Percentiles rank a stretch among this genome's conserved stretches.
Conservation (phyloP, 768 basidiomycete species). For the Boletellus ananiceps region DNA sequence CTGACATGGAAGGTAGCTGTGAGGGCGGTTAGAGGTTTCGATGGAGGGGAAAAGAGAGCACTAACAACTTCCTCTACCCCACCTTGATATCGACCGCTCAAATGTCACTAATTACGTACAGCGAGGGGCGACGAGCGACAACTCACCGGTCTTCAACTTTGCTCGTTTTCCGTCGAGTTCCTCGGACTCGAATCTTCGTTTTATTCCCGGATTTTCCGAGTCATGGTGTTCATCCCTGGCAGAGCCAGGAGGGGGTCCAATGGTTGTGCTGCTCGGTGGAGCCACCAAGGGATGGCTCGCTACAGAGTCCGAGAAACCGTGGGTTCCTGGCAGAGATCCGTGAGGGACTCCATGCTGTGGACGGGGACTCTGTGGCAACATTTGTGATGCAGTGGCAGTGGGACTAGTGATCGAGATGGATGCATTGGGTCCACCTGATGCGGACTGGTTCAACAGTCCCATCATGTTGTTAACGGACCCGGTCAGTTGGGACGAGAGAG, state of each 20-base stretch:
- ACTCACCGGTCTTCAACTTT: slow-evolving; percentile 68
- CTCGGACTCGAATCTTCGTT: slow-evolving; percentile 66
- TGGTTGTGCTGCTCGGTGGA: slow-evolving; percentile 10
- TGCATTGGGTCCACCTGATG: slow-evolving; percentile 16
- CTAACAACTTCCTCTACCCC: slow-evolving; percentile 50
- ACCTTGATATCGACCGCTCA: slow-evolving; percentile 23
- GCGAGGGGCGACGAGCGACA: slow-evolving; percentile 20
- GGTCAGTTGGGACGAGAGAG: slow-evolving; percentile 18
- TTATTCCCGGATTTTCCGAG: slow-evolving; percentile 58
- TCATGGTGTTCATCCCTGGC: slow-evolving; percentile 39
- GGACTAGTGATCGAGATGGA: slow-evolving; percentile 24
- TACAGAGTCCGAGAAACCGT: slow-evolving; percentile 25
- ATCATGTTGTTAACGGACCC: slow-evolving; percentile 21
- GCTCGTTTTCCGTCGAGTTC: slow-evolving; percentile 66
- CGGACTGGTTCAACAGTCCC: slow-evolving; percentile 24
- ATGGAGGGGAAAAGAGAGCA: slow-evolving; percentile 14
- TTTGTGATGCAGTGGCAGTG: slow-evolving; percentile 21
- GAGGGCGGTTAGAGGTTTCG: slow-evolving; percentile 10
- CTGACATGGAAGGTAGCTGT: slow-evolving; percentile 18
- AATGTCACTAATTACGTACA: slow-evolving; percentile 23
- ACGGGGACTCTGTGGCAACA: slow-evolving; percentile 31
- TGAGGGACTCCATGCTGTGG: slow-evolving; percentile 21
- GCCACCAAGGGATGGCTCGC: slow-evolving; percentile 16
- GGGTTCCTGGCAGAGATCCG: slow-evolving; percentile 22
- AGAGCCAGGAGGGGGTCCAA: slow-evolving; percentile 10